Evolutionary conservation across 1,139 yeast species (phyloP).

Genomic region (Kodamaea suecica): DNA sequence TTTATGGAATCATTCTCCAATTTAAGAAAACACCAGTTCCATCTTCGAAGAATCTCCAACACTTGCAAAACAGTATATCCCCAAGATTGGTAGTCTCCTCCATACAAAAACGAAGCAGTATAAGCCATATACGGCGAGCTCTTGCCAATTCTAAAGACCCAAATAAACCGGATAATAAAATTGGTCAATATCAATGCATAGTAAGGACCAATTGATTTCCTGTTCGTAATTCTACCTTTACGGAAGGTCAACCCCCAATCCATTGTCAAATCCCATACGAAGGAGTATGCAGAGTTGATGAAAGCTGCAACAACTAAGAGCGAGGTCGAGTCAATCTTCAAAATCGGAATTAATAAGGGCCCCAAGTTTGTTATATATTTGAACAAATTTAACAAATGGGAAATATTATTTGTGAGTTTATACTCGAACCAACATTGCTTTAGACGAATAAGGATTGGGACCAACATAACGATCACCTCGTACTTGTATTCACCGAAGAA

Average conservation of each 20-base stretch:
- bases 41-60: slow-evolving; percentile 75
- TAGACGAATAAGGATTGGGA: slow-evolving; percentile 72
- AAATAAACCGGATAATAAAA: slow-evolving; percentile 63
- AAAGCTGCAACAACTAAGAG: slow-evolving; percentile 52
- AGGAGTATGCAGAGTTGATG: slow-evolving; percentile 72
- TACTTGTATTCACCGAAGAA: slow-evolving; percentile 44
- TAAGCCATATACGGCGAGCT: slow-evolving; percentile 16
- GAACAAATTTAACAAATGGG: slow-evolving; percentile 66
- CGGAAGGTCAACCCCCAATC: slow-evolving; percentile 69
- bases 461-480: slow-evolving; percentile 49
- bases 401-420: slow-evolving; percentile 40
- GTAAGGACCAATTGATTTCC: slow-evolving; percentile 30
- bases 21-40: slow-evolving; percentile 86
- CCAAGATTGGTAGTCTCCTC: slow-evolving; percentile 47
- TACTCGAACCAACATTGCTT: slow-evolving; percentile 80
- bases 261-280: slow-evolving; percentile 81
- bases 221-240: slow-evolving; percentile 7
- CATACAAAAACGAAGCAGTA: slow-evolving; percentile 32
- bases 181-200: slow-evolving; percentile 51
- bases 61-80: slow-evolving; percentile 66
- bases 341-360: slow-evolving; percentile 34
- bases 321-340: slow-evolving; percentile 14
- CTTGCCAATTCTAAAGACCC: slow-evolving; percentile 47
- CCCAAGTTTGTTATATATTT: slow-evolving; percentile 69
- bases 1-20: slow-evolving; percentile 72